phyloP scores from a whole-genome alignment of 208 protist genomes.

The Wallacemonas sp. region DNA sequence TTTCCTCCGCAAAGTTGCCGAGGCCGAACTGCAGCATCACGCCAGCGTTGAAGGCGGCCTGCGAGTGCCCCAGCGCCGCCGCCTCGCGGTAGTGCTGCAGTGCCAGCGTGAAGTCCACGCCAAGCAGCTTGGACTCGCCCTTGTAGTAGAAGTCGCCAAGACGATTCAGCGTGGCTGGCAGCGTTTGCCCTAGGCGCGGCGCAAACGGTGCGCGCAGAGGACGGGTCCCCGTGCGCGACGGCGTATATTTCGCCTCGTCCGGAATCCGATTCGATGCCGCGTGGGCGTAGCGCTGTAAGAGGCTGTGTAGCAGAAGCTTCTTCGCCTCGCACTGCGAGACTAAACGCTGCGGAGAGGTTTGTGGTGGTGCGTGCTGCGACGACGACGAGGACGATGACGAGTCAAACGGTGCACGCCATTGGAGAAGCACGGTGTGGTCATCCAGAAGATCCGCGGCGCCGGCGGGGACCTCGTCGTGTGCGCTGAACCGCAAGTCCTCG shows the following conservation, averaged over 20 bases:
- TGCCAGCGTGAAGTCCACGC: slow-evolving; percentile 37
- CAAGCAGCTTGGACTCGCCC: slow-evolving; percentile 49
- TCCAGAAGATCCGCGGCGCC: neutral
- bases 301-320: slow-evolving; percentile 35
- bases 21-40: slow-evolving; percentile 71
- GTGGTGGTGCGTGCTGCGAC: neutral
- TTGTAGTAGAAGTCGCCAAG: slow-evolving; percentile 77
- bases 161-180: slow-evolving; percentile 10
- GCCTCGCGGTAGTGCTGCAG: slow-evolving; percentile 63
- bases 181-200: slow-evolving; percentile 1
- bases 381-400: neutral
- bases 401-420: neutral
- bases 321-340: slow-evolving; percentile 48
- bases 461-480: neutral
- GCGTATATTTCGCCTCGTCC: neutral
- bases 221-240: neutral
- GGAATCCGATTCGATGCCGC: slow-evolving; percentile 6
- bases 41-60: slow-evolving; percentile 62
- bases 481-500: neutral
- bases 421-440: neutral
- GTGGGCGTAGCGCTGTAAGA: slow-evolving; percentile 27
- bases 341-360: slow-evolving; percentile 7
- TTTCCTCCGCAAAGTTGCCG: slow-evolving; percentile 4
- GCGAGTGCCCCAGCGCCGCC: slow-evolving; percentile 21
- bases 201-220: neutral